phyloP scores from a whole-genome alignment of 1,284 basidiomycete species.

The Tylopilus sp. region DNA sequence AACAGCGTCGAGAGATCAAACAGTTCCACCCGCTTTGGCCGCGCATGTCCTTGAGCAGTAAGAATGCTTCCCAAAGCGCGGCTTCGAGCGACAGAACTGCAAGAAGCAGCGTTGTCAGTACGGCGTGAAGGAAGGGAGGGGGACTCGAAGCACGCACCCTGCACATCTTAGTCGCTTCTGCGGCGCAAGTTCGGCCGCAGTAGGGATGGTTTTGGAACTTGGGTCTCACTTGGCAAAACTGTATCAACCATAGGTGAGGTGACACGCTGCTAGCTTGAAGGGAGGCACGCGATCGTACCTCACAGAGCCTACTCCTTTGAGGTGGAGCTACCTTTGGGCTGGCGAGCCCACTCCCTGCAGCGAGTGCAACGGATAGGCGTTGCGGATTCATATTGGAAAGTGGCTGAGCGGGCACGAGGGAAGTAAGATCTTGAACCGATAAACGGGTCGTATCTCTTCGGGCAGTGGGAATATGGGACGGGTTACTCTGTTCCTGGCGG shows the following conservation, averaged over 20 bases:
- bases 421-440: conserved; percentile 33
- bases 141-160: conserved; percentile 19
- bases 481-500: conserved; percentile 33
- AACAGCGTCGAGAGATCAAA: conserved; percentile 8
- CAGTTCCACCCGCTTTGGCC: conserved; percentile 20
- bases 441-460: conserved; percentile 30
- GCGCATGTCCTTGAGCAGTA: conserved; percentile 35
- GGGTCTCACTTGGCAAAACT: conserved; percentile 57
- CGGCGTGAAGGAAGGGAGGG: neutral
- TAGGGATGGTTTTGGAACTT: conserved; percentile 50
- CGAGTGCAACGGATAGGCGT: conserved; percentile 3
- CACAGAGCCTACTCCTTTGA: conserved; percentile 28
- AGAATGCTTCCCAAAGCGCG: conserved; percentile 34
- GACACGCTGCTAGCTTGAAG: neutral
- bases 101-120: conserved; percentile 2
- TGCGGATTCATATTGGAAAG: conserved; percentile 4
- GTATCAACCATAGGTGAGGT: conserved; percentile 7
- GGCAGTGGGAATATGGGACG: conserved; percentile 26
- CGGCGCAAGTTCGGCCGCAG: conserved; percentile 60
- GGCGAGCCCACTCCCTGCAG: neutral
- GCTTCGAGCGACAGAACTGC: conserved; percentile 33
- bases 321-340: conserved; percentile 5
- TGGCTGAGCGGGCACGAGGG: conserved; percentile 16
- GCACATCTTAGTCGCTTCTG: conserved; percentile 39
- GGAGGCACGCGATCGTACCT: conserved; percentile 22